Evolutionary conservation across 2,329 filamentous ascomycete species (phyloP), one percentile per base, ranked within the genome.

Genomic region (Penicillium sp.): DNA sequence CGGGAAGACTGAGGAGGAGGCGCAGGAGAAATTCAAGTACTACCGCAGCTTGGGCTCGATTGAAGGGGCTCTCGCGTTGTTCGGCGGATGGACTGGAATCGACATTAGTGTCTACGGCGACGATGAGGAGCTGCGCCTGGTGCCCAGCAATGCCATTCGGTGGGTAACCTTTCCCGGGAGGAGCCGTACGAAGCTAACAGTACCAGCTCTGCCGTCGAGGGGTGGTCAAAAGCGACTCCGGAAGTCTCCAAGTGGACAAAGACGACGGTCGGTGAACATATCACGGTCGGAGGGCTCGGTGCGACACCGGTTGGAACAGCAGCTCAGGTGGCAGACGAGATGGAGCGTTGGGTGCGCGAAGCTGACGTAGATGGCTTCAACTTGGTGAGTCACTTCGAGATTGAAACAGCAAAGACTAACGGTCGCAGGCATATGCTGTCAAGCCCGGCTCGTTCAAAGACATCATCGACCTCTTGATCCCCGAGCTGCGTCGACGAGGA

Each of bases 311-410:
- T 91, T 0, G 90, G 90, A 0, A 91, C 87, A 0, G 79, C 89
- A 0, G 73, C 81, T 17, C 84, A 86, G 66, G 88, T 91, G 1
- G 90, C 88, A 0, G 89, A 92, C 70, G 83, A 84, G 48, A 80
- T 92, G 60, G 87, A 92, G 75, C 75, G 80, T 0, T 92, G 90
- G 89, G 80, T 91, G 0, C 70, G 79, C 6, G 89, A 91, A 71
- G 88, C 87, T 0, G 90, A 91, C 66, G 84, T 92, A 1, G 90
- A 92, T 70, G 90, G 90, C 0, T 92, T 92, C 76, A 92, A 92
- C 70, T 83, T 92, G 72, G 88, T 88, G 72, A 78, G 85, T n/a
- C 15, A 3, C 11, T 5, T 0, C 1, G 7, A 29, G 15, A 5
- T 9, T 8, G 35, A 8, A 1, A 5, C 29, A 7, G 19, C 4